Base-by-base conservation (phyloP, 176 grass and related monocot genomes). In the Musa beccarii region DNA sequence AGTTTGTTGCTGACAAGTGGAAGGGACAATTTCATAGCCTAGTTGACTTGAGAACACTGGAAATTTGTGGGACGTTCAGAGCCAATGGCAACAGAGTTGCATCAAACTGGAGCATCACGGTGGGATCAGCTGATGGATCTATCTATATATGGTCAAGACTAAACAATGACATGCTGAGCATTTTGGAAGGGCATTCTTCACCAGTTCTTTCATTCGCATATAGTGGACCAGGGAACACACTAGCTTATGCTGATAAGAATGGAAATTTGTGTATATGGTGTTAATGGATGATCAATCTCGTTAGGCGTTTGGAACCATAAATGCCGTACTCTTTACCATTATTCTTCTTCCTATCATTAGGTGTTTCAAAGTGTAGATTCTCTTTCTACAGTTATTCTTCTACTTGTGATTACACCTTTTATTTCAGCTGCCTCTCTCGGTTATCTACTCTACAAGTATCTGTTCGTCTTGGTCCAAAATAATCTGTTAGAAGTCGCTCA, bases 1-100 rank as follows among this genome's bases (percentile, higher is more conserved):
- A 89, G 88, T 64, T 80, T 86, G 50, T 75, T 96, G 78, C 85
- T 92, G 62, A 92, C 89, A 69, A 96, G 89, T 80, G 89, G 92
- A 70, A 89, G 79, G 57, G 87, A 92, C 76, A 92, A 88, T 3
- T 64, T 88, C 87, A 96, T 68, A 96, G 90, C 64, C 81, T 92
- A 64, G 89, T 96, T 66, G 83, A 92, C 80, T 64, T 92, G 64
- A 87, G 85, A 69, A 96, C 87, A 56, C 63, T 96, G 76, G 89
- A 96, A 84, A 67, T 92, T 22, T 92, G 85, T 62, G 89, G 92
- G 80, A 89, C 83, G 62, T 84, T 96, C 69, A 83, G 79, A 24
- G 82, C 83, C 65, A 63, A 14, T 7, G 82, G 86, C 53, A 89
- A 84, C 68, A 84, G 59, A 70, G 63, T 82, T 59, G 72, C 87